These are phyloP conservation scores for Cystobasidiopsis lactophilus DNA, from an alignment of 768 basidiomycete genomes.

Conservation along the genomic window DNA sequence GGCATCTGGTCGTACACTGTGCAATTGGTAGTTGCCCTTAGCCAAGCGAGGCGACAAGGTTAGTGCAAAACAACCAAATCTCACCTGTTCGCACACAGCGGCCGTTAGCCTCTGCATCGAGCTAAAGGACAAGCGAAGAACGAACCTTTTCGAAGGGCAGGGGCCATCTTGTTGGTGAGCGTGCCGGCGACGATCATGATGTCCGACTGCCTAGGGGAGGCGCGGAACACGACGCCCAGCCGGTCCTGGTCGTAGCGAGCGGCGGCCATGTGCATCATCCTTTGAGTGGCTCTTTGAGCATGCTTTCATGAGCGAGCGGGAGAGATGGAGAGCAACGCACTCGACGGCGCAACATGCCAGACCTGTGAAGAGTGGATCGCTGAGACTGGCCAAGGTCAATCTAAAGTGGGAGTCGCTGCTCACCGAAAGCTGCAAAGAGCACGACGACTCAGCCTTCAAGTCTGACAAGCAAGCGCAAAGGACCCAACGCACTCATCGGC, in stretches of 20 bases:
- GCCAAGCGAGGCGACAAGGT: neutral
- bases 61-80: too few species aligned
- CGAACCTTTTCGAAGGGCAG: slow-evolving; percentile 55
- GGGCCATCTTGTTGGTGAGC: slow-evolving; percentile 98
- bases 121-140: neutral
- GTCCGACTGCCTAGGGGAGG: slow-evolving; percentile 49
- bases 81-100: slow-evolving; percentile 9
- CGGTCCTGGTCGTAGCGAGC: slow-evolving; percentile 97
- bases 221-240: slow-evolving; percentile 91
- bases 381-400: neutral
- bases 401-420: neutral
- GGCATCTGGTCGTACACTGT: slow-evolving; percentile 55
- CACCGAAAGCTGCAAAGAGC: too few species aligned
- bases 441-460: neutral
- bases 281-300: too few species aligned
- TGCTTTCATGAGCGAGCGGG: neutral
- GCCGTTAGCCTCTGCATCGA: neutral
- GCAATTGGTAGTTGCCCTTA: neutral
- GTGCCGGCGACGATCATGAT: slow-evolving; percentile 96
- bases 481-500: slow-evolving; percentile 54
- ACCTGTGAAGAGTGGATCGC: slow-evolving; percentile 31
- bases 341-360: slow-evolving; percentile 98
- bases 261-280: slow-evolving; percentile 98
- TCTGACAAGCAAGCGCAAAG: slow-evolving; percentile 28
- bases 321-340: slow-evolving; percentile 8